Evolutionary conservation across 345 rosid species (phyloP).

Genomic region (Eucalyptus marginata): DNA sequence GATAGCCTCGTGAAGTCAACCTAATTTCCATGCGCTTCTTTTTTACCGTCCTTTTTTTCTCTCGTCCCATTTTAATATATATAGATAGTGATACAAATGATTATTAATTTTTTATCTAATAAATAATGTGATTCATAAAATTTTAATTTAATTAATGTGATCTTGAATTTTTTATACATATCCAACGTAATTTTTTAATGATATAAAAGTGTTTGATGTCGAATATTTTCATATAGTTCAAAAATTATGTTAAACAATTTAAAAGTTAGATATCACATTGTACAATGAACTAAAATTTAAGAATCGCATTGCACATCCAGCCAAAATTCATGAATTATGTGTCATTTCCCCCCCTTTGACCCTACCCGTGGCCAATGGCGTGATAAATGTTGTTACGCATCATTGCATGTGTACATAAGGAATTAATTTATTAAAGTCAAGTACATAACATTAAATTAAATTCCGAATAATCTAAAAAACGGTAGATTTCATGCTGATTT

Average conservation of each 20-base stretch:
- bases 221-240: accelerated
- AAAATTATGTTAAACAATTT: accelerated
- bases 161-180: accelerated
- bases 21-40: background rate
- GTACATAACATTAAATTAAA: background rate
- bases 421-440: background rate
- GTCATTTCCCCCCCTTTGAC: no score
- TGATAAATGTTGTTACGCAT: no score
- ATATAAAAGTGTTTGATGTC: accelerated
- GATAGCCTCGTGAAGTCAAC: background rate
- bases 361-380: no score
- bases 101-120: background rate
- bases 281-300: accelerated
- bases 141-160: no score
- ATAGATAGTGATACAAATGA: background rate
- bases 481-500: background rate
- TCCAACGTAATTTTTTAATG: accelerated
- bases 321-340: no score
- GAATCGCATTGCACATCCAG: accelerated
- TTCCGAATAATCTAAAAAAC: background rate
- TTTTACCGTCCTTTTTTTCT: background rate
- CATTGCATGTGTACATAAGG: background rate
- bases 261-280: accelerated
- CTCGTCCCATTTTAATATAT: background rate
- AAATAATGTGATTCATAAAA: accelerated